Conservation (phyloP, 352 stramenopile genomes). For the Pythium rishiriense region DNA sequence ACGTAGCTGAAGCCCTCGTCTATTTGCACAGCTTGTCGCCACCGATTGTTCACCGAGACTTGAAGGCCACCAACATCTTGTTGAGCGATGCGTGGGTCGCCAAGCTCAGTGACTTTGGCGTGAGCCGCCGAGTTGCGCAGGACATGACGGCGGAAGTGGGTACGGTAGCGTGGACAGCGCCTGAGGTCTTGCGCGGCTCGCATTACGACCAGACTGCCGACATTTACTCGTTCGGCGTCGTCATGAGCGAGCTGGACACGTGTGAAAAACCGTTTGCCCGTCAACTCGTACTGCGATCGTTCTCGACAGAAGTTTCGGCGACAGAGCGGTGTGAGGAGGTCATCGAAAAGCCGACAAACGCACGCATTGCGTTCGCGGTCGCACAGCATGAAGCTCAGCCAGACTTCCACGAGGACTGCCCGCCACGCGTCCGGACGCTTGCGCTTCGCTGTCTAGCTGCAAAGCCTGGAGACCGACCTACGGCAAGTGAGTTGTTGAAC, state of each 20-base stretch:
- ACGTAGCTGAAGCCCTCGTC: slow-evolving; percentile 32
- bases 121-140: slow-evolving; percentile 28
- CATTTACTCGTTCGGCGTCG: slow-evolving; percentile 32
- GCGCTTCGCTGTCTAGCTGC: slow-evolving; percentile 1
- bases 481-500: background rate
- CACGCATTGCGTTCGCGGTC: slow-evolving; percentile 12
- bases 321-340: background rate
- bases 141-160: slow-evolving; percentile 41
- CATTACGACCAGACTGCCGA: slow-evolving; percentile 30
- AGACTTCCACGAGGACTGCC: slow-evolving; percentile 13
- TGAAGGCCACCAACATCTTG: slow-evolving; percentile 48
- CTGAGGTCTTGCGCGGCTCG: slow-evolving; percentile 32
- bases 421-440: background rate
- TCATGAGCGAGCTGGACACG: slow-evolving; percentile 38
- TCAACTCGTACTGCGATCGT: background rate
- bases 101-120: slow-evolving; percentile 49
- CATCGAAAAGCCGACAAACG: slow-evolving; percentile 7
- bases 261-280: slow-evolving; percentile 32
- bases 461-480: background rate
- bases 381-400: background rate
- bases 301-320: background rate
- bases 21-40: slow-evolving; percentile 38
- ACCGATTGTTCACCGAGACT: slow-evolving; percentile 37
- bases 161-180: slow-evolving; percentile 40
- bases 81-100: slow-evolving; percentile 30